Base-by-base conservation (phyloP, 2,329 filamentous ascomycete species). In the Acephala macrosclerotiorum region DNA sequence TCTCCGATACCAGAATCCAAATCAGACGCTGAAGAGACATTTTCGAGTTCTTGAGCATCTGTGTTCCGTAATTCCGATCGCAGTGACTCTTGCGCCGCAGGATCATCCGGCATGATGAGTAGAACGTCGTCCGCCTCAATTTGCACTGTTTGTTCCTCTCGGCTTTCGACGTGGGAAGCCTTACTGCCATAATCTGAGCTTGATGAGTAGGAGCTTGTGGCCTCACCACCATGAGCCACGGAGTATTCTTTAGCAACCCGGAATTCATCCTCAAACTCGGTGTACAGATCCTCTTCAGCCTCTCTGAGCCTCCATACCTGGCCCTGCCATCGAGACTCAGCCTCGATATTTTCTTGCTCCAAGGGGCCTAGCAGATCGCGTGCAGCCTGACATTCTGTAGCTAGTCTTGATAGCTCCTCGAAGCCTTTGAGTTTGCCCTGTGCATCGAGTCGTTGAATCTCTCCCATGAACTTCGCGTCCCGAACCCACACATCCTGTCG, bases 381-480 rank as follows among this genome's bases (percentile, higher is more conserved):
- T 20, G 70, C 67, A 26, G n/a, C 42, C 51, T 74, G 72, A 45
- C 73, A 74, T 18, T 65, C 33, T 20, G 33, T 11, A 9, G 65
- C 67, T 38, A 73, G 60, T 8, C 47, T 45, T 20, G 47, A 25
- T 14, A 74, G 42, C 16, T 64, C 42, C 20, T 64, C 56, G 22
- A 70, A 68, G n/a, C 25, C 58, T 12, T 29, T 38, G 1, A 71
- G 42, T 20, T 68, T 57, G 18, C 65, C 68, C 22, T 66, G 55
- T 18, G 68, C 71, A 35, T 61, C 60, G 8, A 72, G 51, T 47
- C 42, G 20, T 62, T 74, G 73, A 20, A 74, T 16, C 56, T 70
- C 68, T 38, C 58, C 66, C 72, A 74, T 74, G 29, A 74, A 71
- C 36, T 66, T 67, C 14, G 62, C 70, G 55, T 74, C 73, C 1